Evolutionary conservation across 805 yeast species (phyloP).

Genomic region (Kurtzmaniella fragi): DNA sequence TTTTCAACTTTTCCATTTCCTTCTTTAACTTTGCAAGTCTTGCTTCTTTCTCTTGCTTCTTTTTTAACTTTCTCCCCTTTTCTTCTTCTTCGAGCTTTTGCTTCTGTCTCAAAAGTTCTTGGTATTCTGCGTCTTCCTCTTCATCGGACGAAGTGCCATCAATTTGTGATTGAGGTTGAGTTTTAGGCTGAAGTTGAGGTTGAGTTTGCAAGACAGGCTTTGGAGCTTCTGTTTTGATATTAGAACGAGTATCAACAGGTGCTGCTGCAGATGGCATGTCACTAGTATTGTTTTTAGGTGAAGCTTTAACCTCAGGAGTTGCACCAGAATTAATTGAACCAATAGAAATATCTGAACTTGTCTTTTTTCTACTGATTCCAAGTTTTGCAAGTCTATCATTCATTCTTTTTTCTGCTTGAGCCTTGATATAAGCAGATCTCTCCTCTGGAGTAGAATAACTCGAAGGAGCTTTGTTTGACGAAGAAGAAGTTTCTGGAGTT

Average conservation of each 20-base stretch:
- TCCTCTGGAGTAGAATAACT: constrained; percentile 52
- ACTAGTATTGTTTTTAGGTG: not conserved
- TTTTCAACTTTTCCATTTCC: constrained; percentile 53
- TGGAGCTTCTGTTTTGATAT: not conserved
- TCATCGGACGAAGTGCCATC: constrained; percentile 23
- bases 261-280: not conserved
- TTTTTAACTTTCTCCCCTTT: constrained; percentile 41
- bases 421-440: constrained; percentile 74
- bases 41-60: constrained; percentile 56
- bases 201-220: constrained; percentile 2
- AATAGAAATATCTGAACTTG: constrained; percentile 4
- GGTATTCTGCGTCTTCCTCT: constrained; percentile 44
- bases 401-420: constrained; percentile 73
- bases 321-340: not conserved
- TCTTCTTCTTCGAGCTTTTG: constrained; percentile 41
- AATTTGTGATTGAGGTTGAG: constrained; percentile 5
- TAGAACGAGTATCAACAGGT: not conserved
- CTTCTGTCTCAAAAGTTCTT: constrained; percentile 41
- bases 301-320: not conserved
- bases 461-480: constrained; percentile 12
- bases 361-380: constrained; percentile 52
- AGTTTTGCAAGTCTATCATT: constrained; percentile 76
- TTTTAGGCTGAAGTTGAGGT: constrained; percentile 1
- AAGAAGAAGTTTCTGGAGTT: constrained; percentile 9
- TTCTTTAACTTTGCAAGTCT: constrained; percentile 52